Evolutionary conservation across 148 eudicot genomes (phyloP).

Genomic region (Euryodendron excelsum): DNA sequence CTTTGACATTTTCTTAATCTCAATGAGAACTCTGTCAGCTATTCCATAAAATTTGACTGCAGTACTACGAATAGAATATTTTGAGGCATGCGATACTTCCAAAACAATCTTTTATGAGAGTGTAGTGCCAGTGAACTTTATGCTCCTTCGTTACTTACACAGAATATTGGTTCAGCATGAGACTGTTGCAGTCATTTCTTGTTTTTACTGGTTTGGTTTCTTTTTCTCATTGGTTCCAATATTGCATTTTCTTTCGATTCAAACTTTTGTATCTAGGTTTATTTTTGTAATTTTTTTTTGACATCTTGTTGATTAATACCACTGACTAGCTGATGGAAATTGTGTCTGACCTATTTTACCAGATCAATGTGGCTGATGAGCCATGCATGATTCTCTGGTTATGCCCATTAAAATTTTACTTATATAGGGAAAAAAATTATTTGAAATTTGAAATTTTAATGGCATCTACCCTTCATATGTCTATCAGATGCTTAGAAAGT

Average conservation of each 20-base stretch:
- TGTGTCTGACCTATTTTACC: neutral
- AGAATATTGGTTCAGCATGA: neutral
- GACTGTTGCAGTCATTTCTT: neutral
- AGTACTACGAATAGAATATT: neutral
- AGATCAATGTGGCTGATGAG: neutral
- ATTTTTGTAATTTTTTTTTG: neutral
- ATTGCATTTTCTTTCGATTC: neutral
- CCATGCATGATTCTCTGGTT: neutral
- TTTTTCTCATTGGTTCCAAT: neutral
- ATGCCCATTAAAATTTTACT: neutral
- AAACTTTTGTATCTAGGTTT: neutral
- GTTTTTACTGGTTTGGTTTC: neutral
- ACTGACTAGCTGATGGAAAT: neutral
- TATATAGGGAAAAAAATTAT: neutral
- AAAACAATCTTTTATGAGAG: neutral
- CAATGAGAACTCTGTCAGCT: neutral
- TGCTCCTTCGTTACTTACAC: neutral
- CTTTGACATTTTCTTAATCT: neutral
- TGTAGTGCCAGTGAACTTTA: neutral
- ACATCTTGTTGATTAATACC: too few relatives aligned
- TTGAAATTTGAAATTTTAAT: neutral
- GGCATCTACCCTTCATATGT: neutral
- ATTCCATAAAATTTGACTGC: neutral
- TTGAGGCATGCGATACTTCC: neutral
- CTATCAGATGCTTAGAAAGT: too few relatives aligned